Conservation (phyloP, 345 rosid genomes). For the Eucalyptus virginea region DNA sequence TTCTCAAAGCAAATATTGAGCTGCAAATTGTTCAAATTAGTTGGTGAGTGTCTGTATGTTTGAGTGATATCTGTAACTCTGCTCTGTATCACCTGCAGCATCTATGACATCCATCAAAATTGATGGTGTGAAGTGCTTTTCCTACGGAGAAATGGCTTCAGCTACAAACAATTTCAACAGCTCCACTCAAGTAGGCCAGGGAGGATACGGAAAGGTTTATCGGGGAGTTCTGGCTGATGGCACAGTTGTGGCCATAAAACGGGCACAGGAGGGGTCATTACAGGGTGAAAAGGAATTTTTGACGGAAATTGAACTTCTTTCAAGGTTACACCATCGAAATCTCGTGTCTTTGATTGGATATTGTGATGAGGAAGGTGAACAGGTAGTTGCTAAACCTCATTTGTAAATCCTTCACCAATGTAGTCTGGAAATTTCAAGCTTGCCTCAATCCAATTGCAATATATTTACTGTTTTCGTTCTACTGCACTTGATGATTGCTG, state of each 20-base stretch:
- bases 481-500: not conserved
- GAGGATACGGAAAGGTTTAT: constrained; percentile 87
- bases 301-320: constrained; percentile 70
- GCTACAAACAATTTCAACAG: constrained; percentile 58
- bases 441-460: constrained; percentile 43
- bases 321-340: constrained; percentile 82
- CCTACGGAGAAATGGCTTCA: constrained; percentile 51
- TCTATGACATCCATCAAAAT: constrained; percentile 54
- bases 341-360: constrained; percentile 81
- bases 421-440: not conserved
- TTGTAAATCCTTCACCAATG: not conserved
- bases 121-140: constrained; percentile 73
- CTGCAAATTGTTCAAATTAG: not conserved
- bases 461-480: not conserved
- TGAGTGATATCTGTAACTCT: not conserved
- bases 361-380: constrained; percentile 88
- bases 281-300: constrained; percentile 88
- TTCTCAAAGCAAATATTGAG: not conserved
- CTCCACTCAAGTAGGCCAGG: constrained; percentile 71
- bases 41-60: not conserved
- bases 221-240: constrained; percentile 60
- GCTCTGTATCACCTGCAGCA: constrained; percentile 12
- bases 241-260: constrained; percentile 63
- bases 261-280: constrained; percentile 79
- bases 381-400: constrained; percentile 24